Evolutionary conservation across 768 basidiomycete genomes (phyloP).

Genomic region (Leccinellum rugosiceps): DNA sequence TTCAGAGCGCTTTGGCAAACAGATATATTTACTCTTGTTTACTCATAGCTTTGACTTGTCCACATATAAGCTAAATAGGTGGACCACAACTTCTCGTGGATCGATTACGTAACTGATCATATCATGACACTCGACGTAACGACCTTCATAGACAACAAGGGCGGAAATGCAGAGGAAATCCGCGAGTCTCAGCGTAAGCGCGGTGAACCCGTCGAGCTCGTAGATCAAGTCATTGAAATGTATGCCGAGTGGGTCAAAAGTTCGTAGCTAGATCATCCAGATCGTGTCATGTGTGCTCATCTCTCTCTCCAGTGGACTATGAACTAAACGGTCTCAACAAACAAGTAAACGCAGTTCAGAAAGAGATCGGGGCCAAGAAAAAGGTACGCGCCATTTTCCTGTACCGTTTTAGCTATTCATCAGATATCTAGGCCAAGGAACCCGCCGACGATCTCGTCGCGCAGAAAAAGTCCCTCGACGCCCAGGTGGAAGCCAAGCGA

Average conservation of each 20-base stretch:
- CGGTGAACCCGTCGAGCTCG: constrained; percentile 83
- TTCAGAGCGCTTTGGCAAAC: not conserved
- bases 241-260: constrained; percentile 94
- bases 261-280: constrained; percentile 40
- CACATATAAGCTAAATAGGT: too few species aligned
- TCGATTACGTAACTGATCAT: constrained; percentile 17
- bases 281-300: constrained; percentile 1
- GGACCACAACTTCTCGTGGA: not conserved
- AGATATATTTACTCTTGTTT: constrained; percentile 28
- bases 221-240: constrained; percentile 91
- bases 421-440: constrained; percentile 72
- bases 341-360: constrained; percentile 87
- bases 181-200: constrained; percentile 91
- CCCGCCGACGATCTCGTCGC: constrained; percentile 83
- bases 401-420: not conserved
- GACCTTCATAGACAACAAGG: constrained; percentile 81
- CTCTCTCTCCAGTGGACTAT: constrained; percentile 65
- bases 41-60: not conserved
- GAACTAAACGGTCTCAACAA: constrained; percentile 76
- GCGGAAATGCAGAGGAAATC: constrained; percentile 89
- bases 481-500: constrained; percentile 69
- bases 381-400: constrained; percentile 52
- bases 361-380: constrained; percentile 91
- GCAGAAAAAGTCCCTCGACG: constrained; percentile 82
- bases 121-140: constrained; percentile 81